phyloP scores from a whole-genome alignment of 1,139 yeast species.

The Pichia sp. region DNA sequence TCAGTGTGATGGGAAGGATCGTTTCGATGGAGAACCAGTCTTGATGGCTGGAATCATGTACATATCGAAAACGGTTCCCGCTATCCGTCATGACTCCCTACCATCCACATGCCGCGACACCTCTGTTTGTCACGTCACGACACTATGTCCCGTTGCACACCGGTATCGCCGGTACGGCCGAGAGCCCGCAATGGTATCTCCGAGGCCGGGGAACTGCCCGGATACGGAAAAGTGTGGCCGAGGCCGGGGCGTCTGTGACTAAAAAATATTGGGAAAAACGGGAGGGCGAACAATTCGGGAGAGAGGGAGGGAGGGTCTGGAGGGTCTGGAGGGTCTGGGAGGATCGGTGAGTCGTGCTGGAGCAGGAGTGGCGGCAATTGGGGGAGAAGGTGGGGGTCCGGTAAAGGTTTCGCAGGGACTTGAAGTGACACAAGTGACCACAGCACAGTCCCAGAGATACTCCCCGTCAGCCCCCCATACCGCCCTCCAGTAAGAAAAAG shows the following conservation, averaged over 20 bases:
- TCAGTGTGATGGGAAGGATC: not conserved
- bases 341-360: not conserved
- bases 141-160: not conserved
- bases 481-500: not conserved
- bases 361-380: not conserved
- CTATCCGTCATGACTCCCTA: not conserved
- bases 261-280: not conserved
- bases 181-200: not conserved
- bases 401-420: no score
- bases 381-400: not conserved
- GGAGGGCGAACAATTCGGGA: not conserved
- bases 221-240: not conserved
- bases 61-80: not conserved
- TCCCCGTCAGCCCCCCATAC: no score
- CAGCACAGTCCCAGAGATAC: no score
- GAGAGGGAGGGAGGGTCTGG: not conserved
- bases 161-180: not conserved
- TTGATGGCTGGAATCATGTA: not conserved
- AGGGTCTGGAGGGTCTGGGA: not conserved
- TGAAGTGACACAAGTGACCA: no score
- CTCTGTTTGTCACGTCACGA: no score
- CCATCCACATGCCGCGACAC: not conserved
- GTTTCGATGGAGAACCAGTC: not conserved
- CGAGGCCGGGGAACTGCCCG: not conserved
- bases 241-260: not conserved